Base-by-base conservation (phyloP, 2,329 filamentous ascomycete species). In the Teratosphaeria destructans region DNA sequence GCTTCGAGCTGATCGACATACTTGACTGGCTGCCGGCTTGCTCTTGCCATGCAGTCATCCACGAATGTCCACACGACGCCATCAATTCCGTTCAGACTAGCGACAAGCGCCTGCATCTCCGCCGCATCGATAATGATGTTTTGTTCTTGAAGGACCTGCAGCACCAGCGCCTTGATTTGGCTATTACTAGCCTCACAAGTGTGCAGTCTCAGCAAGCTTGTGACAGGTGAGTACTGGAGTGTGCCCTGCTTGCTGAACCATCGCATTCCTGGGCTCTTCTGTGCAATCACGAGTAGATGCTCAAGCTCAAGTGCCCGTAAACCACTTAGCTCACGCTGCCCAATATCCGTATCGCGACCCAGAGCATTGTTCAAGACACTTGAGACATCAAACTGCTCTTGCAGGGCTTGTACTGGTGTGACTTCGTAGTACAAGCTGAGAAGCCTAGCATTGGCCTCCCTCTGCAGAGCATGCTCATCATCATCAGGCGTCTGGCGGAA, bases 381-480 rank as follows among this genome's bases (percentile, higher is more conserved):
- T 0, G 93, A 94, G 3, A 95, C 87, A 69, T 97, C 94, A 68
- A 96, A 94, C 64, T 88, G 94, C 66, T 91, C 88, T 64, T 87
- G 86, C 14, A 95, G 79, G 1, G 91, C 90, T 27, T 89, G 78
- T 61, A 89, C 85, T 1, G 94, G 92, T 8, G 90, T 81, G 2
- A 89, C 80, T 70, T 92, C 85, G 71, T 95, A 95, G 74, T 95
- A 97, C n/a, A 92, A 80, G 16, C 85, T 82, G 47, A 99, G 75
- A 23, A 96, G 76, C 64, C 89, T 86, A 60, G 88, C 88, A n/a
- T 86, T 81, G 26, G 89, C 85, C 68, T 95, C 89, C 60, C 87
- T 83, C 68, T 92, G 89, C 62, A 95, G 78, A 34, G 87, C 74
- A 56, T 72, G 67, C 35, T 70, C 65, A 63, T 93, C 87, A 23